A percentile compares a stretch with the other conserved stretches of the same genome.
These are phyloP conservation scores for Nicotiana attenuata DNA, from an alignment of 257 asterid genomes.

Conservation along the genomic window DNA sequence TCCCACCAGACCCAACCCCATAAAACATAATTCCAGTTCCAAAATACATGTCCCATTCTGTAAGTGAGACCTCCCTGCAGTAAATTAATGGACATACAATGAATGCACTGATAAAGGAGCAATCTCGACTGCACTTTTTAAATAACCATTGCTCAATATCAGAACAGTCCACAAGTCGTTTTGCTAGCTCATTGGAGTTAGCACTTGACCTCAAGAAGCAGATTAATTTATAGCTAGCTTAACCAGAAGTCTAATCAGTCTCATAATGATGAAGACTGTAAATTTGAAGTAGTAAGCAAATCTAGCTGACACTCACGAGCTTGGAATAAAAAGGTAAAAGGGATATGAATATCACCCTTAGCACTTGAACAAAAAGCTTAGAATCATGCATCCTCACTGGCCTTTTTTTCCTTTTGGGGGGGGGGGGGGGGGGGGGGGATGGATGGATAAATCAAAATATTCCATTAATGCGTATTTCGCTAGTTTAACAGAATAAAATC, in stretches of 20 bases:
- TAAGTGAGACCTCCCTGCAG: constrained; percentile 81
- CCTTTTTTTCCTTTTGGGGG: background rate
- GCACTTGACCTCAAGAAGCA: background rate
- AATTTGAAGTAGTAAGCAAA: background rate
- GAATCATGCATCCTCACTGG: background rate
- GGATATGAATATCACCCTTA: background rate
- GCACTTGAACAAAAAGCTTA: background rate
- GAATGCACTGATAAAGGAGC: constrained; percentile 44
- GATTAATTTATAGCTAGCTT: background rate
- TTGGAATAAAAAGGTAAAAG: background rate
- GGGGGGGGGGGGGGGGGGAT: background rate
- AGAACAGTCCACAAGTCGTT: constrained; percentile 10
- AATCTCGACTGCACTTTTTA: constrained; percentile 31
- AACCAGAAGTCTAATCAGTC: background rate
- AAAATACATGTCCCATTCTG: constrained; percentile 66
- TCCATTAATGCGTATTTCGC: background rate
- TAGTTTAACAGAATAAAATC: background rate
- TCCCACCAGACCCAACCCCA: constrained; percentile 31
- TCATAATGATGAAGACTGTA: background rate
- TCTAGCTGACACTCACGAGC: background rate
- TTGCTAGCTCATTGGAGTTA: background rate
- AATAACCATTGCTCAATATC: constrained; percentile 31
- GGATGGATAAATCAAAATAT: background rate
- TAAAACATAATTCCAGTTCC: constrained; percentile 57
- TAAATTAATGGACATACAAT: constrained; percentile 64